These are phyloP conservation scores for Biscogniauxia marginata DNA, from an alignment of 2,329 filamentous ascomycete species.

Conservation along the genomic window DNA sequence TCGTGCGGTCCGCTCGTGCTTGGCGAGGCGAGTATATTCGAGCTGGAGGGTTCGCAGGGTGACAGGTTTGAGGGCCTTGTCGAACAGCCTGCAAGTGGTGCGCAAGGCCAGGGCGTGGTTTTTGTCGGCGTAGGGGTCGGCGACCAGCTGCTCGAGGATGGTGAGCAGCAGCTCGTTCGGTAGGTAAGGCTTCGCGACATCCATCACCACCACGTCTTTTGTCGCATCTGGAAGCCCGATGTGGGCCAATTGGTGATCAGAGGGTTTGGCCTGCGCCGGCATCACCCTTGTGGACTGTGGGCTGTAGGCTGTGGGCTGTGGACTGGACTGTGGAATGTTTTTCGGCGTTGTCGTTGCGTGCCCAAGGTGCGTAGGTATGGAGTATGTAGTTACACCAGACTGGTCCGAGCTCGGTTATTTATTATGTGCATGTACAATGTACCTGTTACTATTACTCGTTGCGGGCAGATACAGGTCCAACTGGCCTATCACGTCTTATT, in stretches of 20 bases:
- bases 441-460: neutral
- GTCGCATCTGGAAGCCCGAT: neutral
- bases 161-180: slow-evolving; percentile 47
- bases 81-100: slow-evolving; percentile 49
- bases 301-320: too few relatives aligned
- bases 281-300: too few relatives aligned
- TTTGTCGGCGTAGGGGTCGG: slow-evolving; percentile 39
- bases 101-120: slow-evolving; percentile 45
- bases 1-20: slow-evolving; percentile 27
- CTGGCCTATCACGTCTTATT: neutral
- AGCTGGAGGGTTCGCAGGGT: slow-evolving; percentile 48
- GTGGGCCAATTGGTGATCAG: too few relatives aligned
- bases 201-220: neutral
- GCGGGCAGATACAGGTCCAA: neutral
- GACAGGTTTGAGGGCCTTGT: slow-evolving; percentile 45
- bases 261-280: too few relatives aligned
- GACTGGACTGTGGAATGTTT: too few relatives aligned
- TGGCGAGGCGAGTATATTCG: slow-evolving; percentile 49
- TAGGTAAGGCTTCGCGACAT: slow-evolving; percentile 42
- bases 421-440: too few relatives aligned
- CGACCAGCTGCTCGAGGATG: slow-evolving; percentile 44
- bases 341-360: too few relatives aligned
- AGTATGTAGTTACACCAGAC: too few relatives aligned
- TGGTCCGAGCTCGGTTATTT: too few relatives aligned
- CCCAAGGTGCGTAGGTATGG: too few relatives aligned